These are phyloP conservation scores for Gynostemma pentaphyllum DNA, from an alignment of 306 rosid genomes.

Conservation along the genomic window DNA sequence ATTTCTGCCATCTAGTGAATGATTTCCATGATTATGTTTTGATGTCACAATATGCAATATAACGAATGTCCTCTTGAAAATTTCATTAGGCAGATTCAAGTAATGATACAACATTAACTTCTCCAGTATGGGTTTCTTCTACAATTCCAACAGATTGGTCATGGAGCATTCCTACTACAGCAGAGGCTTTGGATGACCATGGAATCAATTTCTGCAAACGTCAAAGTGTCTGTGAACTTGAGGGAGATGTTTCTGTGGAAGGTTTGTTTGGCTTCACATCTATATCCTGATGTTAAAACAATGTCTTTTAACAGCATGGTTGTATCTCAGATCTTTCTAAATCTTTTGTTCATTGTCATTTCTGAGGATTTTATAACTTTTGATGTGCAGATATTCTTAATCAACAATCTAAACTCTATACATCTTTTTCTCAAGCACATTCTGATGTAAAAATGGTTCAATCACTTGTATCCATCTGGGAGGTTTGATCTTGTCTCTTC, in stretches of 20 bases:
- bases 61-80: constrained; percentile 14
- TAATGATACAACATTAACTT: constrained; percentile 24
- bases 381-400: constrained; percentile 59
- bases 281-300: not conserved
- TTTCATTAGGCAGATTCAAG: constrained; percentile 50
- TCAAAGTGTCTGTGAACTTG: constrained; percentile 80
- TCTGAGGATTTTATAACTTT: constrained; percentile 5
- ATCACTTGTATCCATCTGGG: constrained; percentile 89
- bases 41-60: constrained; percentile 11
- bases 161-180: constrained; percentile 37
- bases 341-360: not conserved
- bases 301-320: constrained; percentile 1
- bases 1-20: constrained; percentile 1
- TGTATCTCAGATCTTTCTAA: not conserved
- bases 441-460: constrained; percentile 84
- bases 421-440: constrained; percentile 71
- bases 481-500: constrained; percentile 33
- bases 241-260: constrained; percentile 70
- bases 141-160: constrained; percentile 52
- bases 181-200: constrained; percentile 25
- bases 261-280: constrained; percentile 41
- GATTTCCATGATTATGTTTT: constrained; percentile 1
- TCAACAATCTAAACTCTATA: constrained; percentile 57
- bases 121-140: constrained; percentile 61
- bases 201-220: constrained; percentile 33